Percentiles rank a stretch among this genome's conserved stretches.
phyloP scores from a whole-genome alignment of 2,329 filamentous ascomycete genomes.

The Neurospora sp. region DNA sequence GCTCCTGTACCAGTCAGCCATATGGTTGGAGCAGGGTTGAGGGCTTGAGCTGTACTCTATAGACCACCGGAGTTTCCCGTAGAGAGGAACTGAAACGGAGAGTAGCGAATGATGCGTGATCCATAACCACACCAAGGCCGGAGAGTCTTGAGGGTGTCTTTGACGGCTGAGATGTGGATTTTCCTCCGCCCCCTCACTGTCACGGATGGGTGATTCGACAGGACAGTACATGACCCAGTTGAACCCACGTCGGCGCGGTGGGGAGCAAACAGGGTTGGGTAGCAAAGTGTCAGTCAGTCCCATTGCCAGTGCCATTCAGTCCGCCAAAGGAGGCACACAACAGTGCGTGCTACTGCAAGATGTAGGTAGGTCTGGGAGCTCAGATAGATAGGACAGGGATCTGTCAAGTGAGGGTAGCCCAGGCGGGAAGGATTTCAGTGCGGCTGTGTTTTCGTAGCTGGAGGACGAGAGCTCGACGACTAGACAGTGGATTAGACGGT shows the following conservation, averaged over 20 bases:
- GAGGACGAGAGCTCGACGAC: neutral
- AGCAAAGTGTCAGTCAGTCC: neutral
- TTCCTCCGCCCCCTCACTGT: neutral
- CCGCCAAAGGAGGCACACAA: neutral
- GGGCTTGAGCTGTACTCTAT: neutral
- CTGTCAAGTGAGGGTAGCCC: neutral
- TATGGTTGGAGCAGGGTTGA: neutral
- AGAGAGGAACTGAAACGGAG: neutral
- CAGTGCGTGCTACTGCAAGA: neutral
- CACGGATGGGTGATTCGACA: neutral
- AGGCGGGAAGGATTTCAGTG: neutral
- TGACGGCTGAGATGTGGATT: slow-evolving; percentile 5
- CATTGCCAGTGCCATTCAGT: too few relatives aligned
- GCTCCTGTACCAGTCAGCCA: neutral
- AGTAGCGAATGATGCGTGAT: neutral
- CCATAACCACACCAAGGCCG: neutral
- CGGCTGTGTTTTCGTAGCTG: neutral
- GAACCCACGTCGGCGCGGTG: neutral
- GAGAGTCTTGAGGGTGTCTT: neutral
- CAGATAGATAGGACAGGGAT: neutral
- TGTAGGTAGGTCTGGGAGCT: neutral
- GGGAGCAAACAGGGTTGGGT: neutral
- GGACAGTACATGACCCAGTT: neutral
- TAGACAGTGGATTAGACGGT: neutral
- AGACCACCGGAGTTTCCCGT: neutral